phyloP scores from a whole-genome alignment of 2,329 filamentous ascomycete genomes.

The Pleomassaria siparia region DNA sequence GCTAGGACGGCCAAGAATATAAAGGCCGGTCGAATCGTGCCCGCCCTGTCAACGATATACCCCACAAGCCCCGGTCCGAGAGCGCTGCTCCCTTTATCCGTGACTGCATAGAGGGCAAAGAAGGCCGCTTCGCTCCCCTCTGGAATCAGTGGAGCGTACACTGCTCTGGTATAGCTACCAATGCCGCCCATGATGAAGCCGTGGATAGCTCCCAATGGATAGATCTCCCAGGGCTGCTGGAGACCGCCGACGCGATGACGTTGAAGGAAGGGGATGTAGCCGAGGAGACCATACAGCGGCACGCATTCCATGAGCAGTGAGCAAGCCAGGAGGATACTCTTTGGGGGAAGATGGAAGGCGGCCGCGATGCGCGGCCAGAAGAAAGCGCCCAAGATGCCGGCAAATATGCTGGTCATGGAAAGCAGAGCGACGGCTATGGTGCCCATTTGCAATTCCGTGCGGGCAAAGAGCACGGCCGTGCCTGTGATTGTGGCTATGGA shows the following conservation, averaged over 20 bases:
- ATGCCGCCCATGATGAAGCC: constrained; percentile 87
- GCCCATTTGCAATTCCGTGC: constrained; percentile 85
- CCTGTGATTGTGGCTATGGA: constrained; percentile 90
- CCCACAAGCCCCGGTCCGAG: constrained; percentile 91
- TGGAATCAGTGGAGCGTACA: constrained; percentile 87
- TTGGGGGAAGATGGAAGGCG: constrained; percentile 66
- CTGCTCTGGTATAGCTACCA: constrained; percentile 82
- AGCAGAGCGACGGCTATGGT: constrained; percentile 83
- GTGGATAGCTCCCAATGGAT: constrained; percentile 80
- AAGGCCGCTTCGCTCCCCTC: constrained; percentile 91
- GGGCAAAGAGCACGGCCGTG: constrained; percentile 91
- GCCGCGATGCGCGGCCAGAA: constrained; percentile 79
- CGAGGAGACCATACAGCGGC: constrained; percentile 81
- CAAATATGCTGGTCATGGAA: constrained; percentile 83
- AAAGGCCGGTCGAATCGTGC: constrained; percentile 63
- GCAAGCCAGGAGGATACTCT: constrained; percentile 82
- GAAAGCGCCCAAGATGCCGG: constrained; percentile 84
- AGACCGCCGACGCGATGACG: constrained; percentile 74
- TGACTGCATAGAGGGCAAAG: constrained; percentile 91
- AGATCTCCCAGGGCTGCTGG: constrained; percentile 91
- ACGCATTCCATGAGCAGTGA: constrained; percentile 86
- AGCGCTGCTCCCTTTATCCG: constrained; percentile 88
- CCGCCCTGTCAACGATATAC: constrained; percentile 71
- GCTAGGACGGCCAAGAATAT: constrained; percentile 81
- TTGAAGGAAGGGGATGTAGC: constrained; percentile 76